Base-by-base conservation (phyloP, 352 stramenopile species). In the Thalassiosira oceanica region DNA sequence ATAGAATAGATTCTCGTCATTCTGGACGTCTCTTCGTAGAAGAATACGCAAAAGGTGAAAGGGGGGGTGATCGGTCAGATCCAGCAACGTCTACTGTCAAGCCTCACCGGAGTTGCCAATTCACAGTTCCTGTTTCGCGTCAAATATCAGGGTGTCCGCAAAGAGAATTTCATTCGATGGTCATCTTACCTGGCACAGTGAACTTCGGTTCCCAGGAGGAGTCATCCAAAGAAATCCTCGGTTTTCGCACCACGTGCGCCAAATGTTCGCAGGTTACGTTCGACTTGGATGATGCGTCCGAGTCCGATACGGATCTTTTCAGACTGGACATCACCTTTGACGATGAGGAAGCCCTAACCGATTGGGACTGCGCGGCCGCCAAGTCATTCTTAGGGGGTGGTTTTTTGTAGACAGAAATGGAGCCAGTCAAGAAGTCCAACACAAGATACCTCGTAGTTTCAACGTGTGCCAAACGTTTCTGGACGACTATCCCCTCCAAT, bases 201-300 rank as follows among this genome's bases (percentile, higher is more conserved):
- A 66, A 63, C 16, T 56, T 68, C 23, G 64, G 63, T 4, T 74
- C 63, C 63, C 63, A 74, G n/a, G n/a, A n/a, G n/a, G n/a, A n/a
- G n/a, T n/a, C n/a, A n/a, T n/a, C n/a, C n/a, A n/a, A n/a, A n/a
- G n/a, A n/a, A n/a, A n/a, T n/a, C n/a, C n/a, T 64, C n/a, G 24
- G 33, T 16, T 62, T 6, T 3, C 45, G 33, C 42, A 27, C 46
- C 21, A 74, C 42, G 48, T 74, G 54, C 35, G 63, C 39, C 41
- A 72, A 51, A 64, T 64, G 33, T 11, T 57, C 42, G 18, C 10
- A 60, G 11, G 48, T 29, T 3, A 51, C 27, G 23, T 68, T 6
- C 6, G 3, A 6, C 15, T 31, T n/a, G n/a, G 15, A 16, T 60
- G n/a, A 16, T 26, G 45, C 37, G 20, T 26, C 23, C 44, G 29